Conservation (phyloP, 768 basidiomycete species). For the Collybia sordida region DNA sequence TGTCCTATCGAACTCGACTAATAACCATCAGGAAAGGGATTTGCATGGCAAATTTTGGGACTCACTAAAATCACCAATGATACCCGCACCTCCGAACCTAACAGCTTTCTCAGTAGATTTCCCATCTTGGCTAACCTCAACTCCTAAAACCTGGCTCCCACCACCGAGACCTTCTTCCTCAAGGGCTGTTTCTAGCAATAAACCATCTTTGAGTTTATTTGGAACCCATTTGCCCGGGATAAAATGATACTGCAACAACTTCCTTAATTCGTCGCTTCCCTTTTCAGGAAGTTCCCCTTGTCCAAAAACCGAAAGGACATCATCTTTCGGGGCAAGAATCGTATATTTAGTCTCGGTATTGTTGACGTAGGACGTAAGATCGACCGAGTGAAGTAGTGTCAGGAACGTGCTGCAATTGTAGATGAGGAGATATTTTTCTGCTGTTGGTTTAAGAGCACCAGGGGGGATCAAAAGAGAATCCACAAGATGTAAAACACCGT, state of each 20-base stretch:
- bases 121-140: slow-evolving; percentile 57
- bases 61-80: slow-evolving; percentile 77
- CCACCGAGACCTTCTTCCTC: slow-evolving; percentile 68
- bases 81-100: slow-evolving; percentile 80
- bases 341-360: slow-evolving; percentile 72
- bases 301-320: slow-evolving; percentile 65
- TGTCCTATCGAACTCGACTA: slow-evolving; percentile 75
- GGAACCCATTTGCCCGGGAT: slow-evolving; percentile 77
- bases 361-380: slow-evolving; percentile 70
- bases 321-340: slow-evolving; percentile 89
- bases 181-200: slow-evolving; percentile 80
- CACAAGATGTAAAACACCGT: slow-evolving; percentile 92
- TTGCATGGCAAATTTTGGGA: slow-evolving; percentile 3
- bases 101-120: slow-evolving; percentile 54
- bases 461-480: slow-evolving; percentile 79
- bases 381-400: slow-evolving; percentile 80
- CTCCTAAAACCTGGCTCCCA: slow-evolving; percentile 66
- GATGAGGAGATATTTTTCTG: slow-evolving; percentile 92
- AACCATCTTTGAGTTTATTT: slow-evolving; percentile 67
- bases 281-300: slow-evolving; percentile 56
- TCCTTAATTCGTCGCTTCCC: slow-evolving; percentile 70
- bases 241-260: slow-evolving; percentile 86
- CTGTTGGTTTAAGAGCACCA: slow-evolving; percentile 76
- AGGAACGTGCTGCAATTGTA: slow-evolving; percentile 93
- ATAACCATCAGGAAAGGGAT: slow-evolving; percentile 9